Conservation (phyloP, 352 stramenopile genomes). For the Globisporangium megalacanthum region DNA sequence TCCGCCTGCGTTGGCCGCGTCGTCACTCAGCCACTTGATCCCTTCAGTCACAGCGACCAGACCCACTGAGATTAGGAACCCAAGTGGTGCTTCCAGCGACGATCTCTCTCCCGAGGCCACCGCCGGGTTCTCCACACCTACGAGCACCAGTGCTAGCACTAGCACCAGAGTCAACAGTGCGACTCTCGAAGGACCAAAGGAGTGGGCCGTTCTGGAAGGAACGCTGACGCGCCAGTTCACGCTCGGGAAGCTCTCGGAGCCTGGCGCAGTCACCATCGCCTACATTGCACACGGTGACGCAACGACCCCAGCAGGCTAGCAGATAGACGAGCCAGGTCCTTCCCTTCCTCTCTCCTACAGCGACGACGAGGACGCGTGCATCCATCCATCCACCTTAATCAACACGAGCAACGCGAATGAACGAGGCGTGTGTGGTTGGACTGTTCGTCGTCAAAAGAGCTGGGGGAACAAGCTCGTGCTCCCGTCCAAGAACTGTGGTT, state of each 20-base stretch:
- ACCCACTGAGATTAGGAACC: not conserved
- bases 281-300: slow-evolving; percentile 16
- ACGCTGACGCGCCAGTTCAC: slow-evolving; percentile 54
- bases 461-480: slow-evolving; percentile 74
- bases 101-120: not conserved
- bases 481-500: slow-evolving; percentile 70
- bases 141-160: not conserved
- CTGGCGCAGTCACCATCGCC: slow-evolving; percentile 40
- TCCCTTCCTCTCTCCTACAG: not conserved
- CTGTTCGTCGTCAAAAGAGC: slow-evolving; percentile 19
- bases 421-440: not conserved
- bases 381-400: not conserved
- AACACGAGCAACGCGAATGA: not conserved
- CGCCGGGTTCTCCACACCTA: not conserved
- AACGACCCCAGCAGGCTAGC: not conserved
- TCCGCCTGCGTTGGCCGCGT: slow-evolving; percentile 3
- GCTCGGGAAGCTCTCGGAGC: slow-evolving; percentile 40
- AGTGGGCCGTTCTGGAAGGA: slow-evolving; percentile 58
- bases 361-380: not conserved
- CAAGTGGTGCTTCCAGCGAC: not conserved
- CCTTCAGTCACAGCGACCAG: not conserved
- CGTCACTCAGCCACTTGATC: not conserved
- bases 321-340: not conserved
- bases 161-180: not conserved
- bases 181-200: slow-evolving; percentile 16